Base-by-base conservation (phyloP, 306 rosid genomes). In the Pachyrhizus erosus region DNA sequence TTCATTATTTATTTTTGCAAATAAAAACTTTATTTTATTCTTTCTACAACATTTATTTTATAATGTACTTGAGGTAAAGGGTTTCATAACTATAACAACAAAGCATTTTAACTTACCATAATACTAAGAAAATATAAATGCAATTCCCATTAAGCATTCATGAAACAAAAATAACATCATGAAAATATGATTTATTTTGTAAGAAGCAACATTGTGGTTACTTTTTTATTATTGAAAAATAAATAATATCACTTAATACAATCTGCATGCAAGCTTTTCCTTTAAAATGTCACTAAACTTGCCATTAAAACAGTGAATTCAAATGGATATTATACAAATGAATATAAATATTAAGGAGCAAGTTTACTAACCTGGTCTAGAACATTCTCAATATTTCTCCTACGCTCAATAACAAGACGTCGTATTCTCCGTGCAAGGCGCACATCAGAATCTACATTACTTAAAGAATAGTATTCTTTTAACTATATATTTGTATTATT, bases 401-500 rank as follows among this genome's bases (percentile, higher is more conserved):
- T 87, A 70, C 79, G 87, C 42, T 92, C 96, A 78, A 82, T 82
- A 0, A 92, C 84, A 48, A 89, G 92, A 62, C 98, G 97, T 86
- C 86, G 85, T 73, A 94, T 92, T 86, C 98, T 91, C 70, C 98
- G 84, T 21, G 97, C 79, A 69, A 94, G 87, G 48, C 98, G 94
- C 70, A 92, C 92, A 87, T 94, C 98, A 89, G 94, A 93, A 91
- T 94, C 98, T 94, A 90, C 92, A 83, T 91, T 87, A 78, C 67
- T 85, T 43, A 87, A 89, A 27, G 82, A 81, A 67, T 70, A 83
- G 39, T 57, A 81, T 52, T 83, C 71, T 83, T 86, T 81, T 88
- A 83, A 75, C 55, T 11, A 84, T 83, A 48, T 37, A 74, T 34
- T 55, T 73, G 10, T 72, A 29, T 17, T 8, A 4, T 0, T 46